Percentiles rank a stretch among this genome's conserved stretches.
These are phyloP conservation scores for Yamadazyma sp. DNA, from an alignment of 805 yeast genomes.

Conservation along the genomic window DNA sequence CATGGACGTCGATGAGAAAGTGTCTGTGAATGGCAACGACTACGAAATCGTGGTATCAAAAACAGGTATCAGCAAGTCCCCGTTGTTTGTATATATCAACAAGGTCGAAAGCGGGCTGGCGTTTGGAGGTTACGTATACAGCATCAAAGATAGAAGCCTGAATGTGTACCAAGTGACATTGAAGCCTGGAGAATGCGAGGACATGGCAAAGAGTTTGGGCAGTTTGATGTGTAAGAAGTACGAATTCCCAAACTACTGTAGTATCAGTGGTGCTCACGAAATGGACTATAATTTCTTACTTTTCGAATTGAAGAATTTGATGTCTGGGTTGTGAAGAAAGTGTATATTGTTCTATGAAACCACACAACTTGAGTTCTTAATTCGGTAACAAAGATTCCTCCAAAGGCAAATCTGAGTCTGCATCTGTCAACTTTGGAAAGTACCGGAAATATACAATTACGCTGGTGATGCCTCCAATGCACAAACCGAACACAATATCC, in stretches of 20 bases:
- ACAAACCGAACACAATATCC: slow-evolving; percentile 30
- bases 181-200: slow-evolving; percentile 14
- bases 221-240: slow-evolving; percentile 14
- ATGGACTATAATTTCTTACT: slow-evolving; percentile 14
- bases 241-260: slow-evolving; percentile 14
- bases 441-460: slow-evolving; percentile 13
- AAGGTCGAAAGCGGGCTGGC: slow-evolving; percentile 3
- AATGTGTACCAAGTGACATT: slow-evolving; percentile 10
- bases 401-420: slow-evolving; percentile 10
- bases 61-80: slow-evolving; percentile 7
- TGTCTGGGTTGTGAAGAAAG: slow-evolving; percentile 1
- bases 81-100: slow-evolving; percentile 16
- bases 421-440: slow-evolving; percentile 11
- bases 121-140: slow-evolving; percentile 17
- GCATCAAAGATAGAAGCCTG: slow-evolving; percentile 9
- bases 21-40: slow-evolving; percentile 10
- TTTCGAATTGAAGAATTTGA: slow-evolving; percentile 6
- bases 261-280: slow-evolving; percentile 12
- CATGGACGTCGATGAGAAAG: slow-evolving; percentile 5
- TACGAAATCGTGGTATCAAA: slow-evolving; percentile 10
- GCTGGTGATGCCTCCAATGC: slow-evolving; percentile 25
- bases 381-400: slow-evolving; percentile 9
- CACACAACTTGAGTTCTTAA: no score
- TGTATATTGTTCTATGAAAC: neutral
- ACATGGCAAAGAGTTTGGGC: slow-evolving; percentile 14